A percentile compares a stretch with the other conserved stretches of the same genome.
phyloP scores from a whole-genome alignment of 139 green algal species.

The Chlorella sp. region DNA sequence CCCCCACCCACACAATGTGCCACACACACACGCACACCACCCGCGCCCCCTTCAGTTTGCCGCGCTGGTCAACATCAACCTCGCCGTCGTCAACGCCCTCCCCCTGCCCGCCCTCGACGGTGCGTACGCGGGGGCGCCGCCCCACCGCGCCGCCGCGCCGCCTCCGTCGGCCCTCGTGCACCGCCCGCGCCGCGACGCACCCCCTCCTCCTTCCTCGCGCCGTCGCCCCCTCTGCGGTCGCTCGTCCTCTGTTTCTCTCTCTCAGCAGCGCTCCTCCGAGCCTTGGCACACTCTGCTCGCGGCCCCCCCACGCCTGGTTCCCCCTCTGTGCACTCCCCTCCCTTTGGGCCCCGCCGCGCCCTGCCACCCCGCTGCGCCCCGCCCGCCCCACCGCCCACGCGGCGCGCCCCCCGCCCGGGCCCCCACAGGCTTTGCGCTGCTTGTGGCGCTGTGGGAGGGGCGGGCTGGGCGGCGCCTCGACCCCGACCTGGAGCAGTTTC shows the following conservation, averaged over 20 bases:
- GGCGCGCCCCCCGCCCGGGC: not conserved
- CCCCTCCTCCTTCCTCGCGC: not conserved
- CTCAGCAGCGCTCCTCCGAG: not conserved
- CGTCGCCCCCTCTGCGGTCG: not conserved
- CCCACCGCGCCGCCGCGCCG: too few relatives aligned
- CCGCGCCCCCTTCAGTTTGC: too few relatives aligned
- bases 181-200: too few relatives aligned
- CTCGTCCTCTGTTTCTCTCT: not conserved
- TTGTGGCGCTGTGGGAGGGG: not conserved
- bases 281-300: not conserved
- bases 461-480: not conserved
- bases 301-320: too few relatives aligned
- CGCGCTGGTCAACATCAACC: constrained; percentile 98
- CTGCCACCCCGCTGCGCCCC: not conserved
- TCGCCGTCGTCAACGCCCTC: constrained; percentile 95
- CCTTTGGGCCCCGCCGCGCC: not conserved
- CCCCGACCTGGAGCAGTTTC: not conserved
- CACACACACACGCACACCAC: too few relatives aligned
- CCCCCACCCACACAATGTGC: too few relatives aligned
- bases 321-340: too few relatives aligned
- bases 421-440: not conserved
- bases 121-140: not conserved
- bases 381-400: not conserved
- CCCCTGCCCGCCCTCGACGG: constrained; percentile 93
- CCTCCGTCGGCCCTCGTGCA: too few relatives aligned